Conservation (phyloP, 2,329 filamentous ascomycete species). For the Xylaria sp. region DNA sequence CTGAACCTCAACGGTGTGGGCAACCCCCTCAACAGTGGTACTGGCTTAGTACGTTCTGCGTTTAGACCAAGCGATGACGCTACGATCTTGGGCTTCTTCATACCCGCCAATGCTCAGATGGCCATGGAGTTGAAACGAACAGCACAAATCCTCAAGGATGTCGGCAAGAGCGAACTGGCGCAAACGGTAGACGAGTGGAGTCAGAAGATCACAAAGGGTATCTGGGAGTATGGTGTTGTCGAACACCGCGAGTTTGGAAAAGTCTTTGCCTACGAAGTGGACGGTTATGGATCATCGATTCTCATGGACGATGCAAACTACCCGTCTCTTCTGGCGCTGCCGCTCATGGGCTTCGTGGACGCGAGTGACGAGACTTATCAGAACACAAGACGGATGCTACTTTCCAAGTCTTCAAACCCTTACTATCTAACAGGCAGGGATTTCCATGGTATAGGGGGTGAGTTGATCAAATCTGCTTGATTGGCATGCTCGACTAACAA, state of each 20-base stretch:
- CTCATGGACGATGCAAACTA: slow-evolving; percentile 93
- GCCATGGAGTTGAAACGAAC: slow-evolving; percentile 84
- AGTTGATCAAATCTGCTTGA: slow-evolving; percentile 44
- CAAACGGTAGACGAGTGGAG: slow-evolving; percentile 68
- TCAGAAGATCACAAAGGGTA: slow-evolving; percentile 74
- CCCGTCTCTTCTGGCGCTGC: slow-evolving; percentile 80
- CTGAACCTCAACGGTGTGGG: slow-evolving; percentile 83
- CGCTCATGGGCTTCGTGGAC: slow-evolving; percentile 79
- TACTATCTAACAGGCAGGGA: slow-evolving; percentile 82
- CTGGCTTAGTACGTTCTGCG: slow-evolving; percentile 87
- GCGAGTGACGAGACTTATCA: slow-evolving; percentile 76
- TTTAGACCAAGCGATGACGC: slow-evolving; percentile 97
- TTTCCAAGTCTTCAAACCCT: slow-evolving; percentile 81
- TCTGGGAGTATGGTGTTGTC: slow-evolving; percentile 87
- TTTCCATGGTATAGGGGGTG: slow-evolving; percentile 90
- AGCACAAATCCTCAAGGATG: slow-evolving; percentile 72
- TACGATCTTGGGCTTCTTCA: slow-evolving; percentile 92
- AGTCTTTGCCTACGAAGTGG: slow-evolving; percentile 88
- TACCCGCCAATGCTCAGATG: slow-evolving; percentile 97
- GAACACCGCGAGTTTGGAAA: slow-evolving; percentile 77
- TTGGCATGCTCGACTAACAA: slow-evolving; percentile 20
- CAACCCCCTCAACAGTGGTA: slow-evolving; percentile 88
- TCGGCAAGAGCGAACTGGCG: slow-evolving; percentile 63
- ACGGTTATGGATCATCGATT: slow-evolving; percentile 84
- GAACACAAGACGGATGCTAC: slow-evolving; percentile 83